Evolutionary conservation across 1,139 yeast genomes (phyloP).

Genomic region (Suhomyces anneliseae): DNA sequence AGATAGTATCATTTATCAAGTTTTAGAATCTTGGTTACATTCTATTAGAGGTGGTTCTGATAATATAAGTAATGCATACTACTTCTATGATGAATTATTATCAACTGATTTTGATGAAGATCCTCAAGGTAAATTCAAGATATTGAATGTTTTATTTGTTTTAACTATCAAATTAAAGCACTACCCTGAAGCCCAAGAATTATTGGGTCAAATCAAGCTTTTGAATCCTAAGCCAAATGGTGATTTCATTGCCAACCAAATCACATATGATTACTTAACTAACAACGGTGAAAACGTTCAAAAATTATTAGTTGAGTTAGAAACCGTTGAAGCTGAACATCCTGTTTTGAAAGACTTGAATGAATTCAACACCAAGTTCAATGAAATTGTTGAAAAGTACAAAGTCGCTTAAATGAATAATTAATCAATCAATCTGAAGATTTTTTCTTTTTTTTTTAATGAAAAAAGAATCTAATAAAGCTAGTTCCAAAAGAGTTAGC

Average conservation of each 20-base stretch:
- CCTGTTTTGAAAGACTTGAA: conserved; percentile 50
- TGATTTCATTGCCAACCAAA: conserved; percentile 59
- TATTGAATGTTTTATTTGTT: conserved; percentile 40
- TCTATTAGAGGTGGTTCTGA: conserved; percentile 57
- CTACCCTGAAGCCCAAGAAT: conserved; percentile 47
- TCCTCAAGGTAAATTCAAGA: conserved; percentile 35
- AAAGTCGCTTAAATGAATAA: conserved; percentile 15
- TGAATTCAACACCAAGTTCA: conserved; percentile 55
- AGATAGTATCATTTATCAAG: conserved; percentile 66
- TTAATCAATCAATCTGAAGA: no score
- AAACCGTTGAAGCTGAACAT: conserved; percentile 47
- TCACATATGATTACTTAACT: conserved; percentile 51
- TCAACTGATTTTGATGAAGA: conserved; percentile 46
- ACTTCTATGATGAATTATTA: conserved; percentile 72
- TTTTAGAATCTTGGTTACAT: conserved; percentile 67
- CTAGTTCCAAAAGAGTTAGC: no score
- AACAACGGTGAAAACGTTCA: conserved; percentile 46
- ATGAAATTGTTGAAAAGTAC: conserved; percentile 58
- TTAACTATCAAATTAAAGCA: conserved; percentile 48
- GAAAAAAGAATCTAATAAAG: not conserved
- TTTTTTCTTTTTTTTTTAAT: not conserved
- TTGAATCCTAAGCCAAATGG: conserved; percentile 35
- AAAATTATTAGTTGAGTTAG: conserved; percentile 42
- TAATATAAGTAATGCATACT: conserved; percentile 60
- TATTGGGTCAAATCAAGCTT: conserved; percentile 43